Evolutionary conservation across 257 asterid genomes (phyloP), one percentile per base, ranked within the genome.

Genomic region (Cynanchum wilfordii): DNA sequence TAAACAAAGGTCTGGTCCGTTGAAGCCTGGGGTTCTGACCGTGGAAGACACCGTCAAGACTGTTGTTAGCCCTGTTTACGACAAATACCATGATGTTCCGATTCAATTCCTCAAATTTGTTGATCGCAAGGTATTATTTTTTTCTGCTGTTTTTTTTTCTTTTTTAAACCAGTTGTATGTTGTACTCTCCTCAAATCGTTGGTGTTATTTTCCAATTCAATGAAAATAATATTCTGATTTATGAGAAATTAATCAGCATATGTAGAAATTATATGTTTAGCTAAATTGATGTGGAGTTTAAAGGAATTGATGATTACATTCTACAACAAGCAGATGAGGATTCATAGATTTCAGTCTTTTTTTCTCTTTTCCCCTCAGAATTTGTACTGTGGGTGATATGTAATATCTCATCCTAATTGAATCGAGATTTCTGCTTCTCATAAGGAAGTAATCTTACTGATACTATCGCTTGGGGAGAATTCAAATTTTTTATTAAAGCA

Each of bases 41-140:
- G 90, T 91, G 7, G 98, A 93, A 87, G 94, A 89, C 74, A 91
- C 96, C 33, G 98, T 93, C 27, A 91, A 83, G 85, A 83, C 88
- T 29, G 91, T 88, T 13, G 96, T 90, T 4, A 89, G 89, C 38
- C 95, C 97, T 33, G 96, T 93, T 24, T 90, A 87, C 65, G 72
- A 84, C 16, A 93, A 89, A 54, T 88, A 63, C 60, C 90, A 86
- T 27, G 87, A 71, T 59, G 84, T 86, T 6, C 96, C 98, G 0
- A 71, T 67, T 22, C 89, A 82, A 36, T 76, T 88, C 52, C 97
- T 93, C 84, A 91, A 85, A 81, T 88, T 89, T 74, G 87, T 93
- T 62, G 97, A 91, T 80, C 90, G 95, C 77, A 91, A 91, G 98
- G 98, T 93, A 71, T 44, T 29, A 25, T 45, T 16, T 44, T 33